A percentile compares a stretch with the other conserved stretches of the same genome.
Evolutionary conservation across 225 moss, liverwort and hornwort genomes (phyloP).

Genomic region (Polytrichum commune): DNA sequence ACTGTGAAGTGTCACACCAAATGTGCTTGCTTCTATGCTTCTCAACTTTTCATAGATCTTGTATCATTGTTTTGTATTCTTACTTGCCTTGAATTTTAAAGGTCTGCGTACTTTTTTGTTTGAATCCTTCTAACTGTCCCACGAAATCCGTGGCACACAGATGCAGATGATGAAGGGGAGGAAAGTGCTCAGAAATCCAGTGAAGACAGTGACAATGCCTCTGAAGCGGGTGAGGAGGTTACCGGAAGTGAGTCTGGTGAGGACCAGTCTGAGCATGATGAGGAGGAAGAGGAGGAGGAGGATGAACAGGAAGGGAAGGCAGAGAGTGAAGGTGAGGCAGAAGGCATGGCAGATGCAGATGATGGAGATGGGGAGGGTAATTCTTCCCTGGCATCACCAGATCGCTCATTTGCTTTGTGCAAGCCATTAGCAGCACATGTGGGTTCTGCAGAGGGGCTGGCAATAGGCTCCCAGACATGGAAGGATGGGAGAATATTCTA

Average conservation of each 20-base stretch:
- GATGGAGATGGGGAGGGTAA: conserved; percentile 65
- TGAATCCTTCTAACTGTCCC: no score
- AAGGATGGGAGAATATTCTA: conserved; percentile 53
- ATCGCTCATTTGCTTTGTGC: conserved; percentile 47
- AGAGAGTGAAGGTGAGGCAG: conserved; percentile 85
- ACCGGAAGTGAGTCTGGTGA: conserved; percentile 82
- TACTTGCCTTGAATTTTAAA: no score
- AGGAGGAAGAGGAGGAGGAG: conserved; percentile 82
- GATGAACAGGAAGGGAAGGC: conserved; percentile 79
- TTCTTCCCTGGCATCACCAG: conserved; percentile 54
- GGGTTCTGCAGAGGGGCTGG: conserved; percentile 23
- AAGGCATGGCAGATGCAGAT: conserved; percentile 71
- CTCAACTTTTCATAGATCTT: no score
- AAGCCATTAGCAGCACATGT: conserved; percentile 61
- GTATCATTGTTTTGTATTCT: no score
- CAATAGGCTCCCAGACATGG: conserved; percentile 17
- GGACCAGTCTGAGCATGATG: conserved; percentile 82
- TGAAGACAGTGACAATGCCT: conserved; percentile 79
- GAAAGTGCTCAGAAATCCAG: conserved; percentile 74
- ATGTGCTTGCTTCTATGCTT: no score
- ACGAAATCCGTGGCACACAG: conserved; percentile 24
- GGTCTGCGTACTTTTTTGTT: no score
- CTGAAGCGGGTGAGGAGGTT: conserved; percentile 76
- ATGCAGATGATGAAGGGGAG: conserved; percentile 91
- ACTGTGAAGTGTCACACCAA: no score